Evolutionary conservation across 2,329 filamentous ascomycete species (phyloP).

Genomic region (Raffaelea ambrosiae): DNA sequence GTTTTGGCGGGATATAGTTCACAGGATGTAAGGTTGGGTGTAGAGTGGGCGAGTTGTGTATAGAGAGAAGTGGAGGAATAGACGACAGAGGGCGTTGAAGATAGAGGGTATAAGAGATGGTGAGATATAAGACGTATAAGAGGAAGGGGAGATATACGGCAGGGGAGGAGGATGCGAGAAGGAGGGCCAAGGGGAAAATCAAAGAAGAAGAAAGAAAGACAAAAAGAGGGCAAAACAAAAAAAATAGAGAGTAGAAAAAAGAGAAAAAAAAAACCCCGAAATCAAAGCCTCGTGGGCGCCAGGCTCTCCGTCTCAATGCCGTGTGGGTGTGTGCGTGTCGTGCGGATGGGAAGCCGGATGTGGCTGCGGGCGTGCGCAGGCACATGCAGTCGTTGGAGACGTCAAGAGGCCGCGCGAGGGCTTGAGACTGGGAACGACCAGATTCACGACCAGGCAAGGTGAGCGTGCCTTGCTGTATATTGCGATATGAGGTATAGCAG

Average conservation of each 20-base stretch:
- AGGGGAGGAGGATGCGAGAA: neutral
- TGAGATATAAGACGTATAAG: neutral
- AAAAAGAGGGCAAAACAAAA: neutral
- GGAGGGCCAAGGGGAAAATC: neutral
- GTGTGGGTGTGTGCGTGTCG: no score
- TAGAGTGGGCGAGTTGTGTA: no score
- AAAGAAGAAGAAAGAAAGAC: no score
- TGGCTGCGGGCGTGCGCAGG: no score
- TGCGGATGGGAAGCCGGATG: no score
- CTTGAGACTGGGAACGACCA: no score
- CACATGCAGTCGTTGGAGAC: no score
- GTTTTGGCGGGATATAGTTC: neutral
- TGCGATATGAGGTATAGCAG: slow-evolving; percentile 5
- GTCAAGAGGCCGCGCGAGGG: no score
- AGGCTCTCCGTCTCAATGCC: no score
- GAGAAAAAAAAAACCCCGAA: neutral
- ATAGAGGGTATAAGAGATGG: neutral
- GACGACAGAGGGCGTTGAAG: neutral
- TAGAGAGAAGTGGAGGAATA: neutral
- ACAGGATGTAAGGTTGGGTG: neutral
- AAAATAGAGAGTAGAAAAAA: neutral
- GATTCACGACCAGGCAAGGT: neutral
- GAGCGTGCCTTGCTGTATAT: slow-evolving; percentile 1
- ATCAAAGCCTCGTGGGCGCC: no score
- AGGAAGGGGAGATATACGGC: neutral